Evolutionary conservation across 768 basidiomycete genomes (phyloP).

Genomic region (Lentinula detonsa): DNA sequence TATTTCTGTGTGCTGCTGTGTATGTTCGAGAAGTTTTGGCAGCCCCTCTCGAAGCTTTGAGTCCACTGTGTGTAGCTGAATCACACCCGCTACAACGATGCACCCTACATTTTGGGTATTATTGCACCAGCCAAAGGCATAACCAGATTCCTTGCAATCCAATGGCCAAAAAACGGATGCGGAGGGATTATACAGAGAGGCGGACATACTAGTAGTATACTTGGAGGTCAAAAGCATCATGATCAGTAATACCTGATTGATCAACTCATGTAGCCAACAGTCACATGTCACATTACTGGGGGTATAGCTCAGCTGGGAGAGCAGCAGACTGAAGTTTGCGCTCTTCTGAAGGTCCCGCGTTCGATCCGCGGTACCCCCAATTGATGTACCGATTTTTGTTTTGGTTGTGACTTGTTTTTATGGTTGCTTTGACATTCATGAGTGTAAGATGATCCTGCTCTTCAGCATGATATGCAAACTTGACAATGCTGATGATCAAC

Average conservation of each 20-base stretch:
- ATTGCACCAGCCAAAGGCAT: slow-evolving; percentile 54
- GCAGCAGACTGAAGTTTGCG: slow-evolving; percentile 26
- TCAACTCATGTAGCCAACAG: not conserved
- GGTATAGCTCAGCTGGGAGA: slow-evolving; percentile 32
- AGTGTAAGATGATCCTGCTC: too few species aligned
- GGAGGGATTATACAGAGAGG: not conserved
- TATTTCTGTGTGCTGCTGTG: not conserved
- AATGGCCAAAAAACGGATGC: slow-evolving; percentile 51
- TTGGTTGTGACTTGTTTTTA: too few species aligned
- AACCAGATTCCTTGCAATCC: slow-evolving; percentile 38
- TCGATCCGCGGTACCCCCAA: slow-evolving; percentile 52
- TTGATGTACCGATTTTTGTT: too few species aligned
- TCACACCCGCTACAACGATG: slow-evolving; percentile 29
- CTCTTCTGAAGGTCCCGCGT: slow-evolving; percentile 46
- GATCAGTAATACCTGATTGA: not conserved
- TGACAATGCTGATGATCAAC: too few species aligned
- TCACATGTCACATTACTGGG: slow-evolving; percentile 2
- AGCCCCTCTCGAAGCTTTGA: not conserved
- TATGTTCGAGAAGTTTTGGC: not conserved
- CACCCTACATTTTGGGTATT: slow-evolving; percentile 46
- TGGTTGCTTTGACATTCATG: too few species aligned
- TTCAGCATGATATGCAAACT: too few species aligned
- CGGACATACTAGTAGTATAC: not conserved
- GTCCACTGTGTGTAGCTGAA: slow-evolving; percentile 14
- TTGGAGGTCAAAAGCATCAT: too few species aligned